Percentiles rank a stretch among this genome's conserved stretches.
These are phyloP conservation scores for Capsicum rhomboideum DNA, from an alignment of 257 asterid genomes.

Conservation along the genomic window DNA sequence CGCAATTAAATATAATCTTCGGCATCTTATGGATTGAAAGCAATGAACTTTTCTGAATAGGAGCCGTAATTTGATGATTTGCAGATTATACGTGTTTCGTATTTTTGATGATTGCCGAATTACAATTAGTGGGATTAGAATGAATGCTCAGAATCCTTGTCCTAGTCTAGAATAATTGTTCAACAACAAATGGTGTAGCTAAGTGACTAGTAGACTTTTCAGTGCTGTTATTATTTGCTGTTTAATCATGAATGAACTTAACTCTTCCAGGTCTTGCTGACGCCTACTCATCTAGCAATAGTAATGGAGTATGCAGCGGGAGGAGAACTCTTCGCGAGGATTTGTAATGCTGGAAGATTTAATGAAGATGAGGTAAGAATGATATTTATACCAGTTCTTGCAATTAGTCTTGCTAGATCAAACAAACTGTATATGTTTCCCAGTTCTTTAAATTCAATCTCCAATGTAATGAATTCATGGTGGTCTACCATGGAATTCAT, in stretches of 20 bases:
- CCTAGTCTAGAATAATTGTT: not conserved
- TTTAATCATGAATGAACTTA: not conserved
- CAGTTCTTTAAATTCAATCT: too few relatives aligned
- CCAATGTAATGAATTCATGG: too few relatives aligned
- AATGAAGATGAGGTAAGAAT: constrained; percentile 22
- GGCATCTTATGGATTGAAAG: not conserved
- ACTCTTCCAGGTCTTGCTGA: constrained; percentile 26
- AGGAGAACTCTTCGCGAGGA: constrained; percentile 39
- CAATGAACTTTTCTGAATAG: not conserved
- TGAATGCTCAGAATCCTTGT: too few relatives aligned
- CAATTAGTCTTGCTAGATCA: not conserved
- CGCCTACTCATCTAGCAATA: constrained; percentile 36
- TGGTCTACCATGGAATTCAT: not conserved
- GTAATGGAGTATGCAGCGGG: constrained; percentile 48
- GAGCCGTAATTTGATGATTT: not conserved
- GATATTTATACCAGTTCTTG: not conserved
- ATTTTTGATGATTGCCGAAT: not conserved
- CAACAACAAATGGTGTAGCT: not conserved
- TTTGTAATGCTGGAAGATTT: constrained; percentile 30
- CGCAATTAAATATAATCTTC: not conserved
- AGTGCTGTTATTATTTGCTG: not conserved
- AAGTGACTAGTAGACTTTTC: not conserved
- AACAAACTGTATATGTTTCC: not conserved
- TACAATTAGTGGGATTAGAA: not conserved
- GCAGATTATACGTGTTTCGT: not conserved